Percentiles rank a stretch among this genome's conserved stretches.
Conservation (phyloP, 345 rosid species). For the Camelina neglecta region DNA sequence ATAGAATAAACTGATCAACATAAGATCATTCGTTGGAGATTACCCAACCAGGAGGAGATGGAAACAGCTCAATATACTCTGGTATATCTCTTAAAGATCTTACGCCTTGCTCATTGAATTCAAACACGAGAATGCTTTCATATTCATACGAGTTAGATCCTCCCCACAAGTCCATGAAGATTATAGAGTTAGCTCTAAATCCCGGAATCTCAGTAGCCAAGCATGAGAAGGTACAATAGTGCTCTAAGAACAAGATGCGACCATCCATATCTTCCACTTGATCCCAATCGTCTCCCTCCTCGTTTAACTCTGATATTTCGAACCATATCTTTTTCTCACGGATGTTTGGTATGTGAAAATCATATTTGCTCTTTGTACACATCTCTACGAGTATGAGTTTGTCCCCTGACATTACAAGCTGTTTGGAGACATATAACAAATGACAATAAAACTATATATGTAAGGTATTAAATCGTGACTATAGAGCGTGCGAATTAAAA, state of each 20-base stretch:
- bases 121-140: slow-evolving; percentile 20
- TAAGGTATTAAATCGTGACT: not conserved
- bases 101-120: slow-evolving; percentile 7
- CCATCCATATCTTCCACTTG: slow-evolving; percentile 31
- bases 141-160: not conserved
- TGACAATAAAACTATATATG: not conserved
- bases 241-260: slow-evolving; percentile 30
- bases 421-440: not conserved
- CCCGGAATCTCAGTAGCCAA: slow-evolving; percentile 35
- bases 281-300: slow-evolving; percentile 37
- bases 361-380: not conserved
- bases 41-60: slow-evolving; percentile 21
- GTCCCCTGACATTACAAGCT: slow-evolving; percentile 24
- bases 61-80: slow-evolving; percentile 24
- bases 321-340: slow-evolving; percentile 22
- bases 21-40: slow-evolving; percentile 19
- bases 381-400: slow-evolving; percentile 36
- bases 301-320: slow-evolving; percentile 30
- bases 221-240: slow-evolving; percentile 22
- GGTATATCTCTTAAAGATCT: slow-evolving; percentile 6
- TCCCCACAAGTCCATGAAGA: slow-evolving; percentile 15
- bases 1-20: not conserved
- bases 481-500: too few species aligned
- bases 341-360: not conserved
- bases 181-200: slow-evolving; percentile 15